Conservation (phyloP, 2,329 filamentous ascomycete genomes). For the Cercospora sp. region DNA sequence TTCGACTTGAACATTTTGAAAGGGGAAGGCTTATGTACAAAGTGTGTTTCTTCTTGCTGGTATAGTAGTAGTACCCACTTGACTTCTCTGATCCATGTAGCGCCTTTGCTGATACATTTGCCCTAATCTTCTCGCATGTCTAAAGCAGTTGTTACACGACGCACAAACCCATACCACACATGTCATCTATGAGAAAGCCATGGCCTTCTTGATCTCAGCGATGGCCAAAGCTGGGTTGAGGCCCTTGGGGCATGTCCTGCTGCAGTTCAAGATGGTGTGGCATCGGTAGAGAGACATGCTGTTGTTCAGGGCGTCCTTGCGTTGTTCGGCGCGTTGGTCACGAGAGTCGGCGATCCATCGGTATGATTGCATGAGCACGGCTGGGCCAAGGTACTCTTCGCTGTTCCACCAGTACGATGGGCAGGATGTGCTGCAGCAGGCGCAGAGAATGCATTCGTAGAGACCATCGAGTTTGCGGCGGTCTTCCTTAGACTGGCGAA, state of each 20-base stretch:
- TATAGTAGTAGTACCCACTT: neutral
- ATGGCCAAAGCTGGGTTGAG: conserved; percentile 94
- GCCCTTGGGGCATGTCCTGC: conserved; percentile 95
- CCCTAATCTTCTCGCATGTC: neutral
- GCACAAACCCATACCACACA: too few species aligned
- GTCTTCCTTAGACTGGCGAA: conserved; percentile 86
- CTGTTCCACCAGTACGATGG: conserved; percentile 99
- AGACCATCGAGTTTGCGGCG: conserved; percentile 96
- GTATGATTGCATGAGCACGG: conserved; percentile 96
- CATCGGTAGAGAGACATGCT: conserved; percentile 98
- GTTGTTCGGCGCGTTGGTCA: conserved; percentile 84
- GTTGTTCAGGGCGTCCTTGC: conserved; percentile 92
- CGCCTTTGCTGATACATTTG: conserved; percentile 1
- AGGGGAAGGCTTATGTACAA: neutral
- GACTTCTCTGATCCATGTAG: neutral
- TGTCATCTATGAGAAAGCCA: conserved; percentile 58
- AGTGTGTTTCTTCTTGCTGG: neutral
- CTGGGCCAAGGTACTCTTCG: conserved; percentile 96
- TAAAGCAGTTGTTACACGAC: neutral
- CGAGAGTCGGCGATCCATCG: conserved; percentile 94
- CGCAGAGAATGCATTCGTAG: conserved; percentile 99
- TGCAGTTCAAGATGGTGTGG: conserved; percentile 99
- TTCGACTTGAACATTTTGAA: neutral
- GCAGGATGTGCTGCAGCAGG: conserved; percentile 98
- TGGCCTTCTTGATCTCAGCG: conserved; percentile 97